Conservation (phyloP, 1,139 yeast genomes). For the Nakaseomyces nivariensis region DNA sequence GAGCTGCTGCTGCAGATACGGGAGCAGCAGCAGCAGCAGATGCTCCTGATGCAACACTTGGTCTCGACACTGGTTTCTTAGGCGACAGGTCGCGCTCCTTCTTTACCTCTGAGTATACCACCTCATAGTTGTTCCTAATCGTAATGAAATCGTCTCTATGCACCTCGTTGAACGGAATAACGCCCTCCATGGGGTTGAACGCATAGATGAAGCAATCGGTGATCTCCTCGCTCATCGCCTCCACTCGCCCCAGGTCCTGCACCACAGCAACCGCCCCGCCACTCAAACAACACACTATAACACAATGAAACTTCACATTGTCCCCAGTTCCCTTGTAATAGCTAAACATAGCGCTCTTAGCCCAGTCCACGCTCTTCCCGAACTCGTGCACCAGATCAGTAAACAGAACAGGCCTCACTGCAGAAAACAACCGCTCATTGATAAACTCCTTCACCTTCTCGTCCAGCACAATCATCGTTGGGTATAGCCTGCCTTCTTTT, state of each 20-base stretch:
- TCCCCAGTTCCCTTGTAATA: conserved; percentile 19
- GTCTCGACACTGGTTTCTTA: too few species aligned
- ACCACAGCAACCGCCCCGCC: conserved; percentile 17
- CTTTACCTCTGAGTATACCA: conserved; percentile 5
- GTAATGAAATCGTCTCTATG: conserved; percentile 9
- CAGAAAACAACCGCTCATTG: conserved; percentile 18
- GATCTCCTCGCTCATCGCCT: conserved; percentile 9
- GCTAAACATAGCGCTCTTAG: conserved; percentile 23
- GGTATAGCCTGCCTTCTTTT: too few species aligned
- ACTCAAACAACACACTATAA: conserved; percentile 18
- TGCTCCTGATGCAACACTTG: too few species aligned
- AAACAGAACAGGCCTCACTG: conserved; percentile 21
- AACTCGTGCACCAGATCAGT: conserved; percentile 24
- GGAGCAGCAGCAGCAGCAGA: too few species aligned
- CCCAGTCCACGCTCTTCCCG: conserved; percentile 18
- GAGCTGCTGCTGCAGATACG: too few species aligned
- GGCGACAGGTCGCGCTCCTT: not conserved
- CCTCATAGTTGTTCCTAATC: conserved; percentile 17
- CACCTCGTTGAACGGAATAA: conserved; percentile 18
- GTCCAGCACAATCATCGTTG: not conserved
- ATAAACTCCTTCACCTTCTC: conserved; percentile 6
- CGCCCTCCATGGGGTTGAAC: conserved; percentile 25
- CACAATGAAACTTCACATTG: conserved; percentile 21
- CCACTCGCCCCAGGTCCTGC: conserved; percentile 11
- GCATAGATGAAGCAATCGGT: conserved; percentile 28